Conservation (phyloP, 2,329 filamentous ascomycete genomes). For the Stachybotrys chlorohalonatus region DNA sequence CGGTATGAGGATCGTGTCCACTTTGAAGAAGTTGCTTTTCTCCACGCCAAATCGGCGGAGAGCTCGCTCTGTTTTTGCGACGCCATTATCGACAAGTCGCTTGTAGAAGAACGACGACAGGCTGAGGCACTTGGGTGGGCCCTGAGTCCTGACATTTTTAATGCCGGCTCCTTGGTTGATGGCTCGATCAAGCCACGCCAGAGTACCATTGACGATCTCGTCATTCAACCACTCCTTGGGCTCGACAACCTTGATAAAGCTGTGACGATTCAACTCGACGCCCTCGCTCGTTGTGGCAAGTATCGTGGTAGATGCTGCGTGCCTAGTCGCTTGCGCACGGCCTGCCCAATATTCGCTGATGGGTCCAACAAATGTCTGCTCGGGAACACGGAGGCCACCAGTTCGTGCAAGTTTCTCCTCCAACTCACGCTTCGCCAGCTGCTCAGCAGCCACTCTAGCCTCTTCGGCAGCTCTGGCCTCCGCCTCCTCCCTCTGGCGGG, state of each 20-base stretch:
- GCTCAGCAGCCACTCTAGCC: slow-evolving; percentile 11
- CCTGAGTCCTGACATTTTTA: slow-evolving; percentile 32
- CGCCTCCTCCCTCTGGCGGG: slow-evolving; percentile 12
- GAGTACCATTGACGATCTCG: slow-evolving; percentile 60
- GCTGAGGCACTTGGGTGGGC: slow-evolving; percentile 47
- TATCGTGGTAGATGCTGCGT: slow-evolving; percentile 20
- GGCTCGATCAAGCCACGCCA: slow-evolving; percentile 50
- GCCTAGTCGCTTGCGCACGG: slow-evolving; percentile 20
- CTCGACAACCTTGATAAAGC: slow-evolving; percentile 54
- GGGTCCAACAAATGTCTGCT: slow-evolving; percentile 14
- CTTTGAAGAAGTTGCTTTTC: slow-evolving; percentile 52
- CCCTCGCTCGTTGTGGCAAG: slow-evolving; percentile 40
- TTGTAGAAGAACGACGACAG: slow-evolving; percentile 60
- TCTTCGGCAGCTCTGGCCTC: slow-evolving; percentile 15
- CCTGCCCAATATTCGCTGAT: slow-evolving; percentile 17
- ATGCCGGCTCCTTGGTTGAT: slow-evolving; percentile 49
- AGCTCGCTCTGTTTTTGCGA: slow-evolving; percentile 40
- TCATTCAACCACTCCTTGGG: slow-evolving; percentile 64
- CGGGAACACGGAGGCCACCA: slow-evolving; percentile 20
- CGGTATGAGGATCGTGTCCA: slow-evolving; percentile 61
- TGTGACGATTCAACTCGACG: slow-evolving; percentile 40
- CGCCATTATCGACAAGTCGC: slow-evolving; percentile 38
- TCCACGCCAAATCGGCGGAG: slow-evolving; percentile 48
- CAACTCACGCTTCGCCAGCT: slow-evolving; percentile 12
- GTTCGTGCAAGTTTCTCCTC: slow-evolving; percentile 19